Conservation (phyloP, 1,284 basidiomycete species). For the Lentinula novae-zelandiae region DNA sequence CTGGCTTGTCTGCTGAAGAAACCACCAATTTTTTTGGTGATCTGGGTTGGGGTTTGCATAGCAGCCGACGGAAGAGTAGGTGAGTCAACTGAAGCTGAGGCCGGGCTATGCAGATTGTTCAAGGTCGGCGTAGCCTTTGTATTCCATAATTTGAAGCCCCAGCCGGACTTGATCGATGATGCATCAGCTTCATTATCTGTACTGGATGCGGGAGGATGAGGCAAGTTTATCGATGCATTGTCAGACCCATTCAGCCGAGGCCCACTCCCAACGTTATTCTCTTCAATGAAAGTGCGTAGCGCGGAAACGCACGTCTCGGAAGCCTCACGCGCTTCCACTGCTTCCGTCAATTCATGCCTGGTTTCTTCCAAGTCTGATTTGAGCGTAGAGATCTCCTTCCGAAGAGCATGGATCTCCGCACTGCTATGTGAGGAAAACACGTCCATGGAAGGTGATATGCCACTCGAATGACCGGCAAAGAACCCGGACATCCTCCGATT, state of each 20-base stretch:
- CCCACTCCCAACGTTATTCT: constrained; percentile 54
- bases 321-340: constrained; percentile 80
- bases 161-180: constrained; percentile 31
- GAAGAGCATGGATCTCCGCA: constrained; percentile 54
- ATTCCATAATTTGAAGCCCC: constrained; percentile 66
- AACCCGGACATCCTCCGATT: constrained; percentile 48
- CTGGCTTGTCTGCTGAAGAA: constrained; percentile 61
- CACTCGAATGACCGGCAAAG: constrained; percentile 42
- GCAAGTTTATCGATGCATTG: constrained; percentile 36
- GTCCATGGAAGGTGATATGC: constrained; percentile 23
- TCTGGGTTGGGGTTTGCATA: constrained; percentile 23
- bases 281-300: constrained; percentile 81
- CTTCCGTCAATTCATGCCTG: constrained; percentile 66
- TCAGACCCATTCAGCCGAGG: constrained; percentile 20
- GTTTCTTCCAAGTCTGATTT: constrained; percentile 62
- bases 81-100: constrained; percentile 20
- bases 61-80: constrained; percentile 20
- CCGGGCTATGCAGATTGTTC: constrained; percentile 13
- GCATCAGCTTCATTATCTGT: constrained; percentile 38
- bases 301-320: constrained; percentile 84
- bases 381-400: constrained; percentile 55
- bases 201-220: constrained; percentile 53
- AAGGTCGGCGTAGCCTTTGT: constrained; percentile 16
- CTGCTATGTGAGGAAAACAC: constrained; percentile 22
- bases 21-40: constrained; percentile 61